Base-by-base conservation (phyloP, 495 filamentous ascomycete species). In the Cercophora newfieldiana region DNA sequence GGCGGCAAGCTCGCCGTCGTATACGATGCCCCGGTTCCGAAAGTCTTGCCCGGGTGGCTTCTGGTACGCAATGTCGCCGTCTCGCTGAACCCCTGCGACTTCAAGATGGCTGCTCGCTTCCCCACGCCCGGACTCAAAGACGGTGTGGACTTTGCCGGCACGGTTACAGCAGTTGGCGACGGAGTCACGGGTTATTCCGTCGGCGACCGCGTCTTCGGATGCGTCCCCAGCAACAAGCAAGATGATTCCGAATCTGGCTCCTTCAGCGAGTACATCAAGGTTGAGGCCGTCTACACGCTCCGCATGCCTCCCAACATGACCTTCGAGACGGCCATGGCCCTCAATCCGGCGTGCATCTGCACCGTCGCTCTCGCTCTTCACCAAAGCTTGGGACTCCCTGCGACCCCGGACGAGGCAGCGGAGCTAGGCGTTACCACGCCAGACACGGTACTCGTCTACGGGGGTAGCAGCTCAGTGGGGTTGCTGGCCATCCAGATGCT, bases 121-220 rank as follows among this genome's bases (percentile, higher is more conserved):
- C 68, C 69, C 0, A 67, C 51, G 0, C 61, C 65, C 2, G 70
- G 66, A 7, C 59, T 66, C 7, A 26, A 63, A 12, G 53, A 66
- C 28, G 72, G 72, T 2, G 53, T 28, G 7, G 72, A 74, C 37
- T 74, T 72, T 33, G 55, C 71, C 1, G 71, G 71, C 0, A 68
- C 51, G 1, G 60, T 77, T n/a, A 69, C 68, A 3, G 58, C 33
- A 14, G 28, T 70, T 4, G 59, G 49, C n/a, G 44, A 63, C 0
- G 61, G 33, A n/a, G 30, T 58, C 0, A 21, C 49, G 2, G 30
- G 19, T 4, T 59, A 19, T 0, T 12, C 30, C 29, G 12, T 70
- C 25, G 77, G 76, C 10, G 71, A 74, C 62, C 25, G 48, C 0
- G 74, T 79, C 0, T 74, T 61, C 60, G 74, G 73, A 30, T 51